Evolutionary conservation across 371 early-diverging fungal species (phyloP).

Genomic region (Mortierella sp.): DNA sequence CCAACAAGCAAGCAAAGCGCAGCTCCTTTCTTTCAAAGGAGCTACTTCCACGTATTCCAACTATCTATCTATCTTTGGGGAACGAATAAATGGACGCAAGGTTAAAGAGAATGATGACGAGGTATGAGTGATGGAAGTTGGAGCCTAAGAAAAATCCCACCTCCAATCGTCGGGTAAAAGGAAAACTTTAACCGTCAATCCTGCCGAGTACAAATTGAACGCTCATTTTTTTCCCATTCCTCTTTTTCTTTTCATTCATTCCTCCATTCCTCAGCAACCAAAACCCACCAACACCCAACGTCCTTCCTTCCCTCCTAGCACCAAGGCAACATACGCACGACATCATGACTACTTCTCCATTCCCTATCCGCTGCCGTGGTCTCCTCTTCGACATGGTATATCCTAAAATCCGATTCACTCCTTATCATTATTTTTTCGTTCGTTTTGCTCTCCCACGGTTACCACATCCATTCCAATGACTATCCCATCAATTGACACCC

Average conservation of each 20-base stretch:
- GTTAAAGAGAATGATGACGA: background rate
- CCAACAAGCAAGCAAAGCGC: too few relatives aligned
- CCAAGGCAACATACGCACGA: too few relatives aligned
- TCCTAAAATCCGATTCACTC: background rate
- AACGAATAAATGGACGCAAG: too few relatives aligned
- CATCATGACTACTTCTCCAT: conserved; percentile 11
- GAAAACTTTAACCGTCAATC: background rate
- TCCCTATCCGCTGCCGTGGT: conserved; percentile 56
- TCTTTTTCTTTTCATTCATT: background rate
- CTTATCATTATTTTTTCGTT: background rate
- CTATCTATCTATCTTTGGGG: too few relatives aligned
- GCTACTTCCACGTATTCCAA: too few relatives aligned
- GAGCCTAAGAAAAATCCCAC: background rate
- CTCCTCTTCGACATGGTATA: conserved; percentile 57
- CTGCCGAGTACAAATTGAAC: background rate
- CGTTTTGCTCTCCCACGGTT: conserved; percentile 11
- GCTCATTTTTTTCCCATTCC: background rate
- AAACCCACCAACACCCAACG: background rate
- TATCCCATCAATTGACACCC: background rate
- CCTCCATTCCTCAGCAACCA: conserved; percentile 9
- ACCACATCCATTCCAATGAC: background rate
- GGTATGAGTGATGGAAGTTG: background rate
- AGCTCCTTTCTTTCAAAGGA: too few relatives aligned
- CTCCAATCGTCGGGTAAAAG: background rate
- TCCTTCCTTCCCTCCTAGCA: background rate